A percentile compares a stretch with the other conserved stretches of the same genome.
These are phyloP conservation scores for Austroboletus novae-zelandiae DNA, from an alignment of 1,284 basidiomycete species.

Conservation along the genomic window DNA sequence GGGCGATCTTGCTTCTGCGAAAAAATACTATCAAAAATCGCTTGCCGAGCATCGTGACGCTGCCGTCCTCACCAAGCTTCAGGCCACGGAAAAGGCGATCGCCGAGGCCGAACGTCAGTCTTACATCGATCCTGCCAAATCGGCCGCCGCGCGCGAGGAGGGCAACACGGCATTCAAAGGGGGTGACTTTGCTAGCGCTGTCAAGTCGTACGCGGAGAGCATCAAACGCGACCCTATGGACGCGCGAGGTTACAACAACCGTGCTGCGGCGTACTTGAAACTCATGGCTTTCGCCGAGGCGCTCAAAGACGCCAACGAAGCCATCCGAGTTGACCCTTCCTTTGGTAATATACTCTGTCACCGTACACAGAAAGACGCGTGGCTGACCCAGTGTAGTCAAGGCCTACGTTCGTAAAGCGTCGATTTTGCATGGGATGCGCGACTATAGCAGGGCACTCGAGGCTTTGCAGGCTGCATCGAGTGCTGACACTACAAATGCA, in stretches of 20 bases:
- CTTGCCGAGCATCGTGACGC: slow-evolving; percentile 97
- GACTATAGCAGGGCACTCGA: slow-evolving; percentile 88
- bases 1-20: slow-evolving; percentile 73
- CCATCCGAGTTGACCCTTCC: slow-evolving; percentile 87
- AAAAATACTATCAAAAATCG: slow-evolving; percentile 90
- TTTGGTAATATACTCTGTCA: slow-evolving; percentile 51
- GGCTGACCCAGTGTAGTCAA: slow-evolving; percentile 57
- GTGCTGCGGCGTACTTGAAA: slow-evolving; percentile 96
- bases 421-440: slow-evolving; percentile 87
- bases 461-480: slow-evolving; percentile 72
- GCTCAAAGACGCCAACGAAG: slow-evolving; percentile 92
- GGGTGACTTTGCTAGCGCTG: slow-evolving; percentile 89
- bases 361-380: not conserved
- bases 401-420: slow-evolving; percentile 93
- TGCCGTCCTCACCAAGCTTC: slow-evolving; percentile 88
- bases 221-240: slow-evolving; percentile 95
- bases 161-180: slow-evolving; percentile 92
- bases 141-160: slow-evolving; percentile 84
- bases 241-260: slow-evolving; percentile 94
- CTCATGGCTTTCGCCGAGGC: slow-evolving; percentile 93
- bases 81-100: slow-evolving; percentile 79
- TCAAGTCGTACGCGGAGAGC: slow-evolving; percentile 92
- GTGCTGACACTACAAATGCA: slow-evolving; percentile 75
- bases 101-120: slow-evolving; percentile 77
- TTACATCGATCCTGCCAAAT: slow-evolving; percentile 89